Base-by-base conservation (phyloP, 176 grass and related monocot species). In the Otatea glauca region DNA sequence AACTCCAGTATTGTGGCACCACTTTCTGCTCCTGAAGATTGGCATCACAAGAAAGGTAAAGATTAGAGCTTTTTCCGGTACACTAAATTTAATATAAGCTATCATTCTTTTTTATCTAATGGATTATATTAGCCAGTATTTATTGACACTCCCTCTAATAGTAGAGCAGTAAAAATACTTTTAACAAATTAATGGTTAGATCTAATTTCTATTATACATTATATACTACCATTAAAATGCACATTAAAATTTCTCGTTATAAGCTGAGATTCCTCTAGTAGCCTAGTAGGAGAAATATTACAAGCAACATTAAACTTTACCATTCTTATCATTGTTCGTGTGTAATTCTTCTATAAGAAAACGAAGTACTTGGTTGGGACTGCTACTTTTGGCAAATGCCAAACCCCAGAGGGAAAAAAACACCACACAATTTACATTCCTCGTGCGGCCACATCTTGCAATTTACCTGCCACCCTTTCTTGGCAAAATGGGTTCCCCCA, bases 1-100 rank as follows among this genome's bases (percentile, higher is more conserved):
- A 93, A 82, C 78, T 93, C 88, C 13, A 93, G 85, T 15, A 93
- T 65, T 44, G 88, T 88, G 65, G 85, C 85, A 75, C 91, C 78
- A 8, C 76, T 82, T 27, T 55, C 75, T 5, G 86, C 87, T 74
- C 83, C 92, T 94, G 83, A 55, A 72, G 58, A 63, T 39, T 42
- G 35, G 20, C 11, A 68, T 23, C 39, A 65, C 34, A 63, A 67
- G 27, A 54, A 12, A 7, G 21, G 72, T 29, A 80, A 70, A 59
- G 24, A 59, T 18, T 8, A 29, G 29, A 29, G 29, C 29, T 29
- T 29, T 29, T 29, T 29, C 0, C 29, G 0, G 29, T 1, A 29
- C 29, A 29, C 29, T 29, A 29, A 29, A 29, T 29, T 29, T 1
- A 29, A 29, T 29, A 29, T 29, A 29, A 1, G 1, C 29, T 0